These are phyloP conservation scores for Pseudognaphalium luteoalbum DNA, from an alignment of 129 eudicot species.

Conservation along the genomic window DNA sequence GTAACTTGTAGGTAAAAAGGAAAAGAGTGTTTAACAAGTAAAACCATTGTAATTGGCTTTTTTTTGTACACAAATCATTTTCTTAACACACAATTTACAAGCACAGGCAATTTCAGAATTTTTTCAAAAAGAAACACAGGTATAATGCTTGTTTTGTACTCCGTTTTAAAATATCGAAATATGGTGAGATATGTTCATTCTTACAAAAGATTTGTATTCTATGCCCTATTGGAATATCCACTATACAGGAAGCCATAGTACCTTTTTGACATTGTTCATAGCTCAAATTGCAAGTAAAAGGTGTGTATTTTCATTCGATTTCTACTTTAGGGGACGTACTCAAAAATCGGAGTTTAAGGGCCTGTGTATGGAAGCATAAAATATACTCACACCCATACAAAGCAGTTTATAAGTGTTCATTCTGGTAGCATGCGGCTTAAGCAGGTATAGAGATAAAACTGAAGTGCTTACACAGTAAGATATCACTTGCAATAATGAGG, in stretches of 20 bases:
- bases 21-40: background rate
- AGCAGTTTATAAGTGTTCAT: too few relatives aligned
- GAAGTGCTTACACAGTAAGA: conserved; percentile 71
- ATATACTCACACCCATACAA: too few relatives aligned
- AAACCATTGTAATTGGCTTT: background rate
- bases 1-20: background rate
- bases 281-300: too few relatives aligned
- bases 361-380: too few relatives aligned
- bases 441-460: conserved; percentile 3
- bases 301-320: too few relatives aligned
- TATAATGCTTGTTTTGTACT: background rate
- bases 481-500: conserved; percentile 89
- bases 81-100: background rate
- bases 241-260: too few relatives aligned
- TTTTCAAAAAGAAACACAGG: background rate
- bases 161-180: background rate
- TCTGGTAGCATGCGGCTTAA: background rate
- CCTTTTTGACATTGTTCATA: too few relatives aligned
- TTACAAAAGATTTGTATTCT: conserved; percentile 1
- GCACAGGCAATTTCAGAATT: background rate
- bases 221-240: too few relatives aligned
- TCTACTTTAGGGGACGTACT: too few relatives aligned
- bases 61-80: background rate
- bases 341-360: too few relatives aligned
- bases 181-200: background rate